A percentile compares a stretch with the other conserved stretches of the same genome.
phyloP scores from a whole-genome alignment of 257 asterid genomes.

The Cordia subcordata region DNA sequence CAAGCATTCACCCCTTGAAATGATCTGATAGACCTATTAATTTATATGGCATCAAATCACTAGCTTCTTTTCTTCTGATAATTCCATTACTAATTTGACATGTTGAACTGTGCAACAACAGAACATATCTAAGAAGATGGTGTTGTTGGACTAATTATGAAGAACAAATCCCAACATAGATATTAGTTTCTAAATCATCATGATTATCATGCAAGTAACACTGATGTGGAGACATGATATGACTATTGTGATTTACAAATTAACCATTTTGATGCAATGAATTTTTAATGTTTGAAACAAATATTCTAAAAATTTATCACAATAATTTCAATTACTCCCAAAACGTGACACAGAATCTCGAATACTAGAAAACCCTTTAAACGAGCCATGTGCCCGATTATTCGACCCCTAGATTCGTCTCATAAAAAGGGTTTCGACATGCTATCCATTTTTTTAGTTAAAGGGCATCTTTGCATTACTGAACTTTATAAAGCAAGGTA shows the following conservation, averaged over 20 bases:
- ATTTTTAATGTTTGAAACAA: too few relatives aligned
- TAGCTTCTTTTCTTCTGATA: constrained; percentile 5
- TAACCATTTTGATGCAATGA: too few relatives aligned
- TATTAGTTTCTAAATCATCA: too few relatives aligned
- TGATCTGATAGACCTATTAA: constrained; percentile 2
- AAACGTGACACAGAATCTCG: too few relatives aligned
- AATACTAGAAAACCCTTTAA: too few relatives aligned
- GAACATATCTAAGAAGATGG: constrained; percentile 1
- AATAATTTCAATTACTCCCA: too few relatives aligned
- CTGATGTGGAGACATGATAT: neutral
- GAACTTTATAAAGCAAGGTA: constrained; percentile 16
- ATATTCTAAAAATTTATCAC: too few relatives aligned
- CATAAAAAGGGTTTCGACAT: constrained; percentile 6
- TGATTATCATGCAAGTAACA: neutral
- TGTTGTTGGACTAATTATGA: constrained; percentile 1
- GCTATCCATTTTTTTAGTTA: constrained; percentile 5
- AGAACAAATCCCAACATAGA: neutral
- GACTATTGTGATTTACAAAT: neutral
- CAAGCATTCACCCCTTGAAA: neutral
- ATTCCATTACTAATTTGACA: neutral
- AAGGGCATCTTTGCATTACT: constrained; percentile 11
- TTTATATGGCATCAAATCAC: constrained; percentile 1
- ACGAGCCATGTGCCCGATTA: constrained; percentile 2
- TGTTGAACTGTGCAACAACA: constrained; percentile 6
- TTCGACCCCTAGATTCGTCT: constrained; percentile 14